These are phyloP conservation scores for Imleria badia DNA, from an alignment of 768 basidiomycete species.

Conservation along the genomic window DNA sequence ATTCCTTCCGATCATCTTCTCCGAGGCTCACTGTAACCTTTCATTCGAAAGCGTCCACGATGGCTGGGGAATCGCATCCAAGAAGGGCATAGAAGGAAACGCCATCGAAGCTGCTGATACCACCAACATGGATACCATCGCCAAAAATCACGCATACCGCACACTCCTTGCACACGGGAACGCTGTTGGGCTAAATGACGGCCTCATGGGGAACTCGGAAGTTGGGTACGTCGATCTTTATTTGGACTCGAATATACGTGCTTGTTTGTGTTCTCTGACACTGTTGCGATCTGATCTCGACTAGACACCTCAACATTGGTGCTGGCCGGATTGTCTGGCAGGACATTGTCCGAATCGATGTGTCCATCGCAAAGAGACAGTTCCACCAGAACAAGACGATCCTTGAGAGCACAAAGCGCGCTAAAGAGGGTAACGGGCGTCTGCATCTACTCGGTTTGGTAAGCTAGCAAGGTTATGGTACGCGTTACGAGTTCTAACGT, in stretches of 20 bases:
- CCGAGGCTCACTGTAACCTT: not conserved
- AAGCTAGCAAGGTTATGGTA: slow-evolving; percentile 21
- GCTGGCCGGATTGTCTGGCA: slow-evolving; percentile 97
- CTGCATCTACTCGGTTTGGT: slow-evolving; percentile 90
- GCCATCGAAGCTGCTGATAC: slow-evolving; percentile 86
- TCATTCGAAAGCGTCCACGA: slow-evolving; percentile 73
- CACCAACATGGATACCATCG: slow-evolving; percentile 86
- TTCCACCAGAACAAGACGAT: slow-evolving; percentile 81
- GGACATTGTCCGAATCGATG: slow-evolving; percentile 94
- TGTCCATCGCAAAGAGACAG: slow-evolving; percentile 82
- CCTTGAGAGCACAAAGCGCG: slow-evolving; percentile 68
- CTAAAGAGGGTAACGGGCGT: slow-evolving; percentile 80
- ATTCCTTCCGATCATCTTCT: not conserved
- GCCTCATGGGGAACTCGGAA: slow-evolving; percentile 97
- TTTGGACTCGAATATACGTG: not conserved
- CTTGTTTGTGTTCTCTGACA: not conserved
- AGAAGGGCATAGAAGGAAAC: slow-evolving; percentile 75
- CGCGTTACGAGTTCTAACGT: slow-evolving; percentile 1
- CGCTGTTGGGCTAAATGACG: slow-evolving; percentile 91
- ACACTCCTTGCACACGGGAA: slow-evolving; percentile 82
- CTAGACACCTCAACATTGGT: slow-evolving; percentile 92
- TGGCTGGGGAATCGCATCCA: slow-evolving; percentile 84
- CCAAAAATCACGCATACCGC: slow-evolving; percentile 69
- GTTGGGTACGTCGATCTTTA: slow-evolving; percentile 67
- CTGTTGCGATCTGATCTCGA: not conserved